Evolutionary conservation across 139 green algal species (phyloP), one percentile per base, ranked within the genome.

Genomic region (Pleodorina starrii): DNA sequence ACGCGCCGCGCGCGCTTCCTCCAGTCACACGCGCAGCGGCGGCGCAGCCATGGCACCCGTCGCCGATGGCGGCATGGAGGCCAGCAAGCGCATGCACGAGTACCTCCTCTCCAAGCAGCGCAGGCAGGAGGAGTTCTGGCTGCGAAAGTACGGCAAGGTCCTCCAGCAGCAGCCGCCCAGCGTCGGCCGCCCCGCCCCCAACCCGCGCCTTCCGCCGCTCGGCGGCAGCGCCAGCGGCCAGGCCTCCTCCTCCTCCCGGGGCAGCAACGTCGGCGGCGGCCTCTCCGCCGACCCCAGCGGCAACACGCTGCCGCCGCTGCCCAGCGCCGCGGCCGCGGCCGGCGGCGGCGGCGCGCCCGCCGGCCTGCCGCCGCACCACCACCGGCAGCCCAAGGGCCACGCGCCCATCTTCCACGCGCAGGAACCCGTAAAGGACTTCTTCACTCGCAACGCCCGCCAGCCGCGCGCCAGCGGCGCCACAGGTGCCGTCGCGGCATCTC

Each of bases 101-200:
- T 94, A 93, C 42, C 86, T 94, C 42, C 23, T 92, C 0, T 85
- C 87, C 17, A 89, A 94, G 51, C 90, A 94, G 78, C 87, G 90
- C 27, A 85, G 74, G 29, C 86, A 92, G 72, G 92, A 94, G 72
- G 82, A 90, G 5, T 93, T 88, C 60, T 94, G 90, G 87, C 59
- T 94, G 19, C 59, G 86, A 27, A 94, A 94, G 59, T 94, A 94
- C 44, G 92, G 92, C 40, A 90, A 90, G 36, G 74, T 94, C 42
- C 46, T 90, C 1, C 42, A 74, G 73, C 44, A 32, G 2, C 44
- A 78, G 36, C 60, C 75, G 27, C 75, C 75, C n/a, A 80, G 51
- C 23, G 6, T 90, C 5, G 84, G 84, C 48, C 82, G 73, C 38
- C 69, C 84, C 35, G 35, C 11, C 36, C 14, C 5, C 50, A 73